Evolutionary conservation across 208 protist species (phyloP).

Genomic region (Trypanosoma boissoni): DNA sequence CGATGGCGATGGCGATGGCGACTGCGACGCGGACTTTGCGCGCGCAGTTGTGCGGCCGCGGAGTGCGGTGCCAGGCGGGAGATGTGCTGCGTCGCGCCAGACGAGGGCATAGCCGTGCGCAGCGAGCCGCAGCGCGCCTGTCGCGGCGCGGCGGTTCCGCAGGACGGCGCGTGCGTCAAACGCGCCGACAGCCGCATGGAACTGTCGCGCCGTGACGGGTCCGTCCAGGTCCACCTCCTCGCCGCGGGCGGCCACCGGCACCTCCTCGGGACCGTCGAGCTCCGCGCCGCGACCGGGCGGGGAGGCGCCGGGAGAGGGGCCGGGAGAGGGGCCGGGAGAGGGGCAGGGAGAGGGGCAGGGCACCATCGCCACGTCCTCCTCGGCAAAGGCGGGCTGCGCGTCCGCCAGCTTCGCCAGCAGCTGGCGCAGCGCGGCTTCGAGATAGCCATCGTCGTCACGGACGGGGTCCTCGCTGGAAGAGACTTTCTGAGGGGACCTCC

Average conservation of each 20-base stretch:
- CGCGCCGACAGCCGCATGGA: conserved; percentile 58
- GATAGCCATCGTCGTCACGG: conserved; percentile 29
- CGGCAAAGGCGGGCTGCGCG: conserved; percentile 61
- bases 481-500: too few species aligned
- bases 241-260: background rate
- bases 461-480: conserved; percentile 10
- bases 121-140: conserved; percentile 66
- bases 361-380: conserved; percentile 79
- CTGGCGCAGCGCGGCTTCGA: conserved; percentile 49
- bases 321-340: conserved; percentile 32
- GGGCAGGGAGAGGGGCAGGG: conserved; percentile 36
- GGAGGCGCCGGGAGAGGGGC: background rate
- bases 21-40: background rate
- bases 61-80: too few species aligned
- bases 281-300: conserved; percentile 1
- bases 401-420: conserved; percentile 59
- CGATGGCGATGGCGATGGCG: background rate
- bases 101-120: conserved; percentile 67
- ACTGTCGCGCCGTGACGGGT: conserved; percentile 46
- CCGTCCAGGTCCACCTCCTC: conserved; percentile 36
- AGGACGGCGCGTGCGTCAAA: conserved; percentile 63
- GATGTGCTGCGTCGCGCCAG: conserved; percentile 45
- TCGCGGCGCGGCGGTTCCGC: conserved; percentile 50
- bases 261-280: conserved; percentile 12
- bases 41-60: too few species aligned